phyloP scores from a whole-genome alignment of 139 green algal genomes.

The Diplosphaera chodatii region DNA sequence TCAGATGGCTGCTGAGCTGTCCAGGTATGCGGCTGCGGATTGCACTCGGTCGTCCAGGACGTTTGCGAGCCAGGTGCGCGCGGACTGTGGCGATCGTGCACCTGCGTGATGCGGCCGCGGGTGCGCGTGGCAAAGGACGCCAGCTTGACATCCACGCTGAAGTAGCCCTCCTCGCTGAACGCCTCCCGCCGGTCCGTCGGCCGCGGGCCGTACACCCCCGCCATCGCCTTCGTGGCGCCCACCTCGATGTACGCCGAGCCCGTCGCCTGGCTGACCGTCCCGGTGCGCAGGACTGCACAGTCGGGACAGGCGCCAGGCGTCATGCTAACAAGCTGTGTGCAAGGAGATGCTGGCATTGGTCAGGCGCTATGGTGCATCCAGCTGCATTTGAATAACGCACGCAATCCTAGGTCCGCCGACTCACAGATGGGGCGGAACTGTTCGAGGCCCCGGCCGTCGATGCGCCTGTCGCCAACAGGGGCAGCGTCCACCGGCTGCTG shows the following conservation, averaged over 20 bases:
- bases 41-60: neutral
- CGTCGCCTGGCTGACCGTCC: slow-evolving; percentile 55
- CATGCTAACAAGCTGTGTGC: too few species aligned
- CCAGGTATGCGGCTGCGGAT: neutral
- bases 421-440: slow-evolving; percentile 52
- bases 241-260: slow-evolving; percentile 75
- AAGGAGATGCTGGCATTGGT: neutral
- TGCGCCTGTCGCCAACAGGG: neutral
- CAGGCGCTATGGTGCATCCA: neutral
- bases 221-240: slow-evolving; percentile 68
- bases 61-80: neutral
- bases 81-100: neutral
- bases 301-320: too few species aligned
- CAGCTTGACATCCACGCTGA: slow-evolving; percentile 63
- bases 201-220: slow-evolving; percentile 68
- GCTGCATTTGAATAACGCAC: neutral
- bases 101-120: slow-evolving; percentile 23
- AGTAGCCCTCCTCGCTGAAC: slow-evolving; percentile 50
- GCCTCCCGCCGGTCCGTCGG: slow-evolving; percentile 44
- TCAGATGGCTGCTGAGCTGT: too few species aligned
- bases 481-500: neutral
- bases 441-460: slow-evolving; percentile 41
- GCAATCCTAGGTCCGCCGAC: neutral
- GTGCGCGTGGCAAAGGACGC: slow-evolving; percentile 46
- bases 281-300: slow-evolving; percentile 52